phyloP scores from a whole-genome alignment of 2,329 filamentous ascomycete genomes.

The Neurospora sp. region DNA sequence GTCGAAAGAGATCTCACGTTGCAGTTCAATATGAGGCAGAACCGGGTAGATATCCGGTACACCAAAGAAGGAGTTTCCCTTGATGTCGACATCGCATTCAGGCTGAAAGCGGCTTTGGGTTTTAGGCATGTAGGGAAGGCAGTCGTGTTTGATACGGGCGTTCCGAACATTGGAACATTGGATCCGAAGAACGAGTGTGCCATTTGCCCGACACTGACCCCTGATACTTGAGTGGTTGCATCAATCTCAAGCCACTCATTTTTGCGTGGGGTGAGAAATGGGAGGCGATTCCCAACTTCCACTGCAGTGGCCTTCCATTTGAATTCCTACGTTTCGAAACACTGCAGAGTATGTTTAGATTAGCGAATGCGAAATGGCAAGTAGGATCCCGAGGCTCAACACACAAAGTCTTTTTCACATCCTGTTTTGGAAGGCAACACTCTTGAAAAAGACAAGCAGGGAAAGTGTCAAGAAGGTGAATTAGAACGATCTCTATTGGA shows the following conservation, averaged over 20 bases:
- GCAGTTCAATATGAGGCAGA: background rate
- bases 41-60: background rate
- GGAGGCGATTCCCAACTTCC: background rate
- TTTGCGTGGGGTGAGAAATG: background rate
- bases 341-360: background rate
- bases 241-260: background rate
- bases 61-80: background rate
- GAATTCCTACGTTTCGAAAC: background rate
- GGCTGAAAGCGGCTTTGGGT: background rate
- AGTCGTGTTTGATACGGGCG: background rate
- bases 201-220: background rate
- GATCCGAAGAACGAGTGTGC: background rate
- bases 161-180: background rate
- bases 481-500: background rate
- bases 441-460: background rate
- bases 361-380: background rate
- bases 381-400: background rate
- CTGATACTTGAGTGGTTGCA: background rate
- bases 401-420: background rate
- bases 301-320: background rate
- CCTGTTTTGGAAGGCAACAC: background rate
- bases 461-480: background rate
- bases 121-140: background rate
- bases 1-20: background rate
- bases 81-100: background rate